These are phyloP conservation scores for Amanita rimosa DNA, from an alignment of 768 basidiomycete species.

Conservation along the genomic window DNA sequence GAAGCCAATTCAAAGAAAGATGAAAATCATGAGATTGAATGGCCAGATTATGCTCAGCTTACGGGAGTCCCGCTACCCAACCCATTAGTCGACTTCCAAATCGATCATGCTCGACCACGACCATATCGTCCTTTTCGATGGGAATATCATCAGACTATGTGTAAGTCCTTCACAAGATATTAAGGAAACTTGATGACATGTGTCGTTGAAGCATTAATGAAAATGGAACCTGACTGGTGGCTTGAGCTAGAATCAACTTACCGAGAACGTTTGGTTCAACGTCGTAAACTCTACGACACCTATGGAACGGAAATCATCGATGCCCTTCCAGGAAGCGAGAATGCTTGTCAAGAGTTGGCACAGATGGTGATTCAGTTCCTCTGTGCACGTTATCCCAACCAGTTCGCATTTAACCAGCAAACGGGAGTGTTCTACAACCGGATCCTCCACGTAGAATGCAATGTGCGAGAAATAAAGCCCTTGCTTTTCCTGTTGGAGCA, in stretches of 20 bases:
- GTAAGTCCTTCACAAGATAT: constrained; percentile 17
- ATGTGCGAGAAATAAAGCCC: constrained; percentile 21
- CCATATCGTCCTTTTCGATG: constrained; percentile 49
- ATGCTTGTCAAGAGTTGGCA: constrained; percentile 39
- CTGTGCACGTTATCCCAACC: constrained; percentile 43
- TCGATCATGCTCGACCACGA: constrained; percentile 30
- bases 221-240: constrained; percentile 43
- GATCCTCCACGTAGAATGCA: constrained; percentile 23
- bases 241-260: constrained; percentile 47
- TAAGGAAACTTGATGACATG: neutral
- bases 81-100: constrained; percentile 29
- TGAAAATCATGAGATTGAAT: neutral
- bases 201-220: constrained; percentile 25
- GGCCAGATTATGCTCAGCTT: constrained; percentile 27
- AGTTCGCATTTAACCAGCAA: constrained; percentile 27
- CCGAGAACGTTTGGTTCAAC: constrained; percentile 27
- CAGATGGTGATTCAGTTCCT: constrained; percentile 47
- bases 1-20: neutral
- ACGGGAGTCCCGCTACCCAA: constrained; percentile 32
- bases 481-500: constrained; percentile 35
- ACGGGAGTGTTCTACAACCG: constrained; percentile 29
- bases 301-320: constrained; percentile 32
- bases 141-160: constrained; percentile 47
- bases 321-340: constrained; percentile 35
- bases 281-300: constrained; percentile 24